phyloP scores from a whole-genome alignment of 2,329 filamentous ascomycete genomes.

The Trichoderma lentiforme region DNA sequence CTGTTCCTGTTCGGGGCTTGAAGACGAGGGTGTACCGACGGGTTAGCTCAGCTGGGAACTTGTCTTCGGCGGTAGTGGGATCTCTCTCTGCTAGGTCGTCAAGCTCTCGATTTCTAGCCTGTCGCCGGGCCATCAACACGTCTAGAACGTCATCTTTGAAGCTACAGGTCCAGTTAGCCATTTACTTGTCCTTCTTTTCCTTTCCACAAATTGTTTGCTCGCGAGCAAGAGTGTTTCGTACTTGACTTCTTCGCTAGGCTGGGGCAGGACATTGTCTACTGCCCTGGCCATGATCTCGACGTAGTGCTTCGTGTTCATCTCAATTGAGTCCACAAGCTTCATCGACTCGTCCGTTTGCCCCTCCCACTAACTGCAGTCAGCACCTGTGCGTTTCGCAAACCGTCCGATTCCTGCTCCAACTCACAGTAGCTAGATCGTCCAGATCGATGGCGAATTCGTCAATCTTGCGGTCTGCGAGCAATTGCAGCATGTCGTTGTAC shows the following conservation, averaged over 20 bases:
- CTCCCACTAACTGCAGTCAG: constrained; percentile 61
- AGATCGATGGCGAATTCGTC: constrained; percentile 82
- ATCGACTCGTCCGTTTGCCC: constrained; percentile 63
- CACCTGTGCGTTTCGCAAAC: neutral
- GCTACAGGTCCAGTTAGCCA: constrained; percentile 39
- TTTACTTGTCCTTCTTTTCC: neutral
- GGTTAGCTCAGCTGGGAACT: constrained; percentile 89
- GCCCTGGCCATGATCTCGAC: constrained; percentile 87
- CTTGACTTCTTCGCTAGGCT: constrained; percentile 72
- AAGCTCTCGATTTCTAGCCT: constrained; percentile 78
- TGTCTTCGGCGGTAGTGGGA: constrained; percentile 63
- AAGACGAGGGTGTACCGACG: constrained; percentile 94
- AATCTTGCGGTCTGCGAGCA: constrained; percentile 74
- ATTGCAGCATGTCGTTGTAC: constrained; percentile 83
- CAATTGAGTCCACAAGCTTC: constrained; percentile 77
- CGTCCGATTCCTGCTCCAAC: constrained; percentile 24
- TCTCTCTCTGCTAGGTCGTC: constrained; percentile 65
- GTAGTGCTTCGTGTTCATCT: constrained; percentile 91
- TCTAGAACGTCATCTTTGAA: constrained; percentile 98
- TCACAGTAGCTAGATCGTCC: constrained; percentile 76
- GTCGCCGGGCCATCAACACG: constrained; percentile 90
- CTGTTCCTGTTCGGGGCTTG: constrained; percentile 77
- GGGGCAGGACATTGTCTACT: constrained; percentile 81
- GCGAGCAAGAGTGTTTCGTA: constrained; percentile 40
- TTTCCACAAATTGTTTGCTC: neutral